Conservation (phyloP, 345 rosid genomes). For the Viola odorata region DNA sequence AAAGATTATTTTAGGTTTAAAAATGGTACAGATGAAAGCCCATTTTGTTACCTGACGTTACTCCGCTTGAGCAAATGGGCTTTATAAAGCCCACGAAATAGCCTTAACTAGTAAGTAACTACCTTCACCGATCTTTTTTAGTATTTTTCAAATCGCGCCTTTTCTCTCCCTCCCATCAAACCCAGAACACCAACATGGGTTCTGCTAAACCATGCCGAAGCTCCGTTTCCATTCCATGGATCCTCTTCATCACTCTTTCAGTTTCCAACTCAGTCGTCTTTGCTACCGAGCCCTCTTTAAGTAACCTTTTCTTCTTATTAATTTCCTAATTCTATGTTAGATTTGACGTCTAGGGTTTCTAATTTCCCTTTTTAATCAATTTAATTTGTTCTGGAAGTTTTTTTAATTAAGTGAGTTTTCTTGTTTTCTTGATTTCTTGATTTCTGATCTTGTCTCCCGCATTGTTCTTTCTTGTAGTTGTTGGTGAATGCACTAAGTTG, state of each 20-base stretch:
- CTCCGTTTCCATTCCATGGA: constrained; percentile 23
- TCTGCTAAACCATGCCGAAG: constrained; percentile 20
- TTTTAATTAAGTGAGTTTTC: background rate
- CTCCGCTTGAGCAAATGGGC: too few relatives aligned
- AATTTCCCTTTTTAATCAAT: background rate
- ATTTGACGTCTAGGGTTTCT: constrained; percentile 37
- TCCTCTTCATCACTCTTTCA: constrained; percentile 27
- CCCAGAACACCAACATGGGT: constrained; percentile 31
- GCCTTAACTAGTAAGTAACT: too few relatives aligned
- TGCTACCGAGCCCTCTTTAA: constrained; percentile 34
- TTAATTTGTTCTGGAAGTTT: constrained; percentile 5
- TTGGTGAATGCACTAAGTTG: constrained; percentile 41
- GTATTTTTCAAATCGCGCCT: constrained; percentile 30
- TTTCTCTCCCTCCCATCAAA: constrained; percentile 1
- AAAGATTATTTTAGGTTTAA: too few relatives aligned
- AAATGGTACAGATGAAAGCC: too few relatives aligned
- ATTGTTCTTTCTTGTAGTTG: constrained; percentile 37
- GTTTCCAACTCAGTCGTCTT: constrained; percentile 16
- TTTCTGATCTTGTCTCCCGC: background rate
- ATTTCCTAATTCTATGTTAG: background rate
- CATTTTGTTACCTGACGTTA: too few relatives aligned
- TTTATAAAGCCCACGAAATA: too few relatives aligned
- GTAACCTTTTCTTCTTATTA: constrained; percentile 20
- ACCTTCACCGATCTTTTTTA: too few relatives aligned
- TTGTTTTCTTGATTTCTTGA: background rate